These are phyloP conservation scores for Claviceps sp. DNA, from an alignment of 2,329 filamentous ascomycete genomes.

Conservation along the genomic window DNA sequence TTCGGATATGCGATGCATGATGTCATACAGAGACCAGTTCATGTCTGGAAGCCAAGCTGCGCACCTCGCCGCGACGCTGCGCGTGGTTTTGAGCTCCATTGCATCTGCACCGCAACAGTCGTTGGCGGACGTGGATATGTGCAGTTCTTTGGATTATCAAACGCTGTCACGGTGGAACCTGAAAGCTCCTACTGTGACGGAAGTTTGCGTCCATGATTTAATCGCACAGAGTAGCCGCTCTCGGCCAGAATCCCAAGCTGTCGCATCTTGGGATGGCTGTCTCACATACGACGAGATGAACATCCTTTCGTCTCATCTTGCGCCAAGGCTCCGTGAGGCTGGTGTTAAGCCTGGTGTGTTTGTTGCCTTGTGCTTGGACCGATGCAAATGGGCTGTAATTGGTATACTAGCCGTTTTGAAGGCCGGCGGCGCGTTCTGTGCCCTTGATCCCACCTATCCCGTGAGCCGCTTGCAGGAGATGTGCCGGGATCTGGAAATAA, in stretches of 20 bases:
- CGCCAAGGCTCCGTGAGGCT: background rate
- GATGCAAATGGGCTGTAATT: conserved; percentile 10
- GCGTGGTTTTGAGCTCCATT: background rate
- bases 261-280: conserved; percentile 4
- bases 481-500: background rate
- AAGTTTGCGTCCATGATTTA: background rate
- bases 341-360: conserved; percentile 1
- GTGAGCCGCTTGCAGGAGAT: conserved; percentile 2
- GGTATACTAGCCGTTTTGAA: conserved; percentile 19
- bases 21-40: background rate
- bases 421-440: conserved; percentile 18
- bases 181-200: background rate
- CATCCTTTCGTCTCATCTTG: background rate
- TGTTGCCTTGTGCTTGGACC: conserved; percentile 17
- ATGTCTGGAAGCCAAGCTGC: background rate
- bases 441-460: conserved; percentile 14
- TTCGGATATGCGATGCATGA: background rate
- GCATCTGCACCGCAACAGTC: background rate
- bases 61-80: background rate
- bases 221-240: background rate
- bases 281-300: conserved; percentile 4
- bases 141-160: background rate
- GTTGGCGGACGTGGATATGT: background rate
- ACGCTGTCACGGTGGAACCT: background rate
- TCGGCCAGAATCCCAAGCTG: background rate